These are phyloP conservation scores for Rhizopus arrhizus DNA, from an alignment of 371 early-diverging fungal genomes.

Conservation along the genomic window DNA sequence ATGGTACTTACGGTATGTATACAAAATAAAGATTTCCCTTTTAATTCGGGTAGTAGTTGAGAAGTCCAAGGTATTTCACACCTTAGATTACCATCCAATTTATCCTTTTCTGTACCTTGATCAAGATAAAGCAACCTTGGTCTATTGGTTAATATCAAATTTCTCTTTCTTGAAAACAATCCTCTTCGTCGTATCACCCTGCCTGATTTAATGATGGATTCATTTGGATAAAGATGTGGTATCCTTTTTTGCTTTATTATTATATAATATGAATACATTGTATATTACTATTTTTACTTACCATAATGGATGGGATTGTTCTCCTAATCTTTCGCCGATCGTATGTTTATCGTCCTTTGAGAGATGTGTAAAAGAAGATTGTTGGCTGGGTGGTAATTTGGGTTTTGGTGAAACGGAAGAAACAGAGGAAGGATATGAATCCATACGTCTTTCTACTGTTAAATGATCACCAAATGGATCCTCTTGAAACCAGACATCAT, in stretches of 20 bases:
- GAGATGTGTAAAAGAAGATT: background rate
- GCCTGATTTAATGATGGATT: constrained; percentile 65
- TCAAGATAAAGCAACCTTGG: constrained; percentile 74
- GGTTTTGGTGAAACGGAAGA: background rate
- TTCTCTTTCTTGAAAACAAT: constrained; percentile 59
- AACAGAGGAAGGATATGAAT: background rate
- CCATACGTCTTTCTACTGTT: background rate
- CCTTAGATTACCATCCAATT: constrained; percentile 37
- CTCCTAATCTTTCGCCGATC: constrained; percentile 25
- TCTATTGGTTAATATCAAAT: constrained; percentile 69
- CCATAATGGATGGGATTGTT: constrained; percentile 41
- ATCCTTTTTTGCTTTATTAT: constrained; percentile 31
- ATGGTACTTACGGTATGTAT: constrained; percentile 59
- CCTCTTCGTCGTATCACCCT: constrained; percentile 60
- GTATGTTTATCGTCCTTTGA: constrained; percentile 5
- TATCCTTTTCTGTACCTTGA: constrained; percentile 48
- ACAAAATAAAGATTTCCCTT: constrained; percentile 61
- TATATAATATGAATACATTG: background rate
- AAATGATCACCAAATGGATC: constrained; percentile 11
- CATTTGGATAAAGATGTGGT: constrained; percentile 59
- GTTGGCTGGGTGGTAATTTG: background rate
- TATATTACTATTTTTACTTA: constrained; percentile 15
- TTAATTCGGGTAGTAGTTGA: constrained; percentile 53
- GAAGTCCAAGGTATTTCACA: constrained; percentile 66
- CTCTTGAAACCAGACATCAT: constrained; percentile 36